phyloP scores from a whole-genome alignment of 768 basidiomycete species.

The Cystobasidium onofrii region DNA sequence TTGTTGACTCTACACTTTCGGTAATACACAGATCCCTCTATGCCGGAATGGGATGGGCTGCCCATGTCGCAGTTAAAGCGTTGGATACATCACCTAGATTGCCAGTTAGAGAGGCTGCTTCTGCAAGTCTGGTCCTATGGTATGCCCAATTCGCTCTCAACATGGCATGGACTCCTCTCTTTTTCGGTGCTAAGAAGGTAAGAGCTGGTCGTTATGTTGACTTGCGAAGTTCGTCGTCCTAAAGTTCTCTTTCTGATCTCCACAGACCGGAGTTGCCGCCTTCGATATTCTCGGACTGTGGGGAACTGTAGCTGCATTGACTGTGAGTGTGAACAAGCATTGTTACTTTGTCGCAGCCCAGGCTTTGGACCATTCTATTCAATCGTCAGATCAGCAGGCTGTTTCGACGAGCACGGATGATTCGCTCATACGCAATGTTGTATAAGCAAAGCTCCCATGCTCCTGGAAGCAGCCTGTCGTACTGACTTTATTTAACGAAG shows the following conservation, averaged over 20 bases:
- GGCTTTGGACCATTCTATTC: no score
- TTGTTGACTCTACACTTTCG: no score
- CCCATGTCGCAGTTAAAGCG: constrained; percentile 29
- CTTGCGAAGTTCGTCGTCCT: not conserved
- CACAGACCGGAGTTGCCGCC: constrained; percentile 30
- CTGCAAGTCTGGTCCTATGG: constrained; percentile 35
- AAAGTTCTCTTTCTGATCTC: not conserved
- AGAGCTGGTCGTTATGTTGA: no score
- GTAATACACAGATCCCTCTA: not conserved
- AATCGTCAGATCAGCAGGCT: no score
- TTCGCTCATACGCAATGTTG: no score
- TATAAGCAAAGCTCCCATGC: no score
- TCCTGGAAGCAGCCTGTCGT: no score
- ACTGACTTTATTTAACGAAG: no score
- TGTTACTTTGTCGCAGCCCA: no score
- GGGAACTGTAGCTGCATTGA: constrained; percentile 27
- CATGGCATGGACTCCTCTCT: constrained; percentile 38
- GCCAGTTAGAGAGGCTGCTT: constrained; percentile 17
- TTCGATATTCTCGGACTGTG: constrained; percentile 35
- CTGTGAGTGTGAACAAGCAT: no score
- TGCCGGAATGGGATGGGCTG: constrained; percentile 30
- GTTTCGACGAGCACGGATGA: no score
- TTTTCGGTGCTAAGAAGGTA: constrained; percentile 24
- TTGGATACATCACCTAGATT: constrained; percentile 32
- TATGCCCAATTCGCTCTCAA: constrained; percentile 39